Evolutionary conservation across 148 eudicot genomes (phyloP).

Genomic region (Fagopyrum esculentum): DNA sequence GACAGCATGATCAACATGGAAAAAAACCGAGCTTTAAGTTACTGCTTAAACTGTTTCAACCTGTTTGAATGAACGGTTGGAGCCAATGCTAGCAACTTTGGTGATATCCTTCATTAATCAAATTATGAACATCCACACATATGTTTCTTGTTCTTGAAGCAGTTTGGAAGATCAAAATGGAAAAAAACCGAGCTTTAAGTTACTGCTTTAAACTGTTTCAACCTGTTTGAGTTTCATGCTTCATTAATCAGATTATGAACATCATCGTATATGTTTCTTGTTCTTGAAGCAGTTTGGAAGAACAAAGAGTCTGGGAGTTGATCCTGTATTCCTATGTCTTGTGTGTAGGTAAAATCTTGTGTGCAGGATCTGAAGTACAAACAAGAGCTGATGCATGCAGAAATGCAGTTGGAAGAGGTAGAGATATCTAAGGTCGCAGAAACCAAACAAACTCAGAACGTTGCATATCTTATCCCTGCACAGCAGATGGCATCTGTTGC

Average conservation of each 20-base stretch:
- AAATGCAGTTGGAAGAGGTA: neutral
- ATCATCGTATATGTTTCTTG: neutral
- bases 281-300: neutral
- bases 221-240: neutral
- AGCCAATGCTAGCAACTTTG: neutral
- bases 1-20: neutral
- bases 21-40: neutral
- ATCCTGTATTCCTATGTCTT: neutral
- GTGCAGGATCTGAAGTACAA: constrained; percentile 4
- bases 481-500: neutral
- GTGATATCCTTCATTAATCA: neutral
- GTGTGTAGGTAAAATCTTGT: constrained; percentile 1
- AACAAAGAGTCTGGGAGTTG: neutral
- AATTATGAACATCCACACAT: neutral
- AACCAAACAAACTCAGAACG: neutral
- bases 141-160: neutral
- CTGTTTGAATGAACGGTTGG: neutral
- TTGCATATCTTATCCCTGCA: neutral
- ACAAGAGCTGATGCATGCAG: neutral
- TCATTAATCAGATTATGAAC: neutral
- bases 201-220: too few relatives aligned
- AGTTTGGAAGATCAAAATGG: too few relatives aligned
- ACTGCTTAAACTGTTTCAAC: neutral
- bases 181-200: too few relatives aligned
- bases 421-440: neutral